Evolutionary conservation across 495 filamentous ascomycete species (phyloP), one percentile per base, ranked within the genome.

Genomic region (Pseudevernia furfuracea): DNA sequence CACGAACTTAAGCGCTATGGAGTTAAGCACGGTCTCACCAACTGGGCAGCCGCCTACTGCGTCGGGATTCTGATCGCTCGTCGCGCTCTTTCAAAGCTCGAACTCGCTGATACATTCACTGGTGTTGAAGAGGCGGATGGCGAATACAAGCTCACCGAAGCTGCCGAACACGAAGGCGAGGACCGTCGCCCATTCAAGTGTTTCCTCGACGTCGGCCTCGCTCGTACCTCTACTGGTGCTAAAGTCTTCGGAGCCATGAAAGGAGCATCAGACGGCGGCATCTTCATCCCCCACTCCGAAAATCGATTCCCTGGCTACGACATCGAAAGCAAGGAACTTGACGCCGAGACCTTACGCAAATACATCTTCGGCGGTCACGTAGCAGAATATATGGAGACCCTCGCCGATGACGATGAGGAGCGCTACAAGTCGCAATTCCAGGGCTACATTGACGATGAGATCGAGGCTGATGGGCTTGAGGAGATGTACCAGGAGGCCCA

Each of bases 171-270:
- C 69, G 88, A 88, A 58, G 89, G 87, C 62, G 91, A 92, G 74
- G 76, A 80, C 71, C 91, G 94, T 78, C 91, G 94, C 73, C 94
- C 94, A 70, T 97, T 99, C 89, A 97, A 97, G 88, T 89, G 87
- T 76, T 89, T 89, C 87, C 86, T 99, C 66, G 94, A 99, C 76
- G 94, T 99, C 71, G 94, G 94, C 83, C 89, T 99, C 74, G 83
- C 86, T 79, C 89, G 93, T 70, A 99, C 94, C 73, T 96, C 92
- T 69, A 97, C 95, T 71, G 94, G 94, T 84, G 90, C 93, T 77
- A 91, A 95, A 79, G 84, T 99, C 81, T 99, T 99, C 79, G 94
- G 87, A 79, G 95, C 92, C 78, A 95, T 99, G 91, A 99, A 99
- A 87, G 94, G 94, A 83, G 95, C 94, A 71, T 96, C 90, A 67